These are phyloP conservation scores for Arachis hypogaea DNA, from an alignment of 306 rosid genomes.

Conservation along the genomic window DNA sequence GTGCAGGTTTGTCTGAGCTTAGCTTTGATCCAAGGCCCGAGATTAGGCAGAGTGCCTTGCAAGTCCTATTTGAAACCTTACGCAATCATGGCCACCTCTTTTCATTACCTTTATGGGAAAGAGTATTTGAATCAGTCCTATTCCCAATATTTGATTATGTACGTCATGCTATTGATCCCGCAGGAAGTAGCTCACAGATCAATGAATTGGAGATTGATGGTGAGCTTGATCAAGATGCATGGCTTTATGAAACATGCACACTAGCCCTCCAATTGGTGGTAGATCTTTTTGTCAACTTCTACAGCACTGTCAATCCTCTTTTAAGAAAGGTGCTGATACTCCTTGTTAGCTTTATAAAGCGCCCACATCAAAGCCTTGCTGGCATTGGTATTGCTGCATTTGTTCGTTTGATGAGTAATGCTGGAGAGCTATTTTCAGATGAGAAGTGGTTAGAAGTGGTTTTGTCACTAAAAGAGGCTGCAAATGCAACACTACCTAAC, in stretches of 20 bases:
- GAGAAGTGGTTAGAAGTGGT: conserved; percentile 98
- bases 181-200: conserved; percentile 65
- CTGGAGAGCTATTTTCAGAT: conserved; percentile 91
- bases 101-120: conserved; percentile 93
- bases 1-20: conserved; percentile 97
- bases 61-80: conserved; percentile 92
- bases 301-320: conserved; percentile 87
- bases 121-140: conserved; percentile 91
- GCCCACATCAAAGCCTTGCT: conserved; percentile 99
- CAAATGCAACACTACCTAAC: conserved; percentile 85
- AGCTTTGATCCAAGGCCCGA: conserved; percentile 99
- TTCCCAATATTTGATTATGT: conserved; percentile 99
- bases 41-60: conserved; percentile 95
- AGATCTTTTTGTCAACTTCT: conserved; percentile 96
- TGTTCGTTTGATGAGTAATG: conserved; percentile 98
- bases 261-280: conserved; percentile 96
- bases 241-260: conserved; percentile 99
- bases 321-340: conserved; percentile 88
- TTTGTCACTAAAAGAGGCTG: conserved; percentile 80
- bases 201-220: conserved; percentile 57
- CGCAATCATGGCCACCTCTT: conserved; percentile 98
- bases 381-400: conserved; percentile 99
- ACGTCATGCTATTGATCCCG: conserved; percentile 98
- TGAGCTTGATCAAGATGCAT: conserved; percentile 97
- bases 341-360: conserved; percentile 87